These are phyloP conservation scores for Ophiostoma sp. DNA, from an alignment of 2,329 filamentous ascomycete genomes.

Conservation along the genomic window DNA sequence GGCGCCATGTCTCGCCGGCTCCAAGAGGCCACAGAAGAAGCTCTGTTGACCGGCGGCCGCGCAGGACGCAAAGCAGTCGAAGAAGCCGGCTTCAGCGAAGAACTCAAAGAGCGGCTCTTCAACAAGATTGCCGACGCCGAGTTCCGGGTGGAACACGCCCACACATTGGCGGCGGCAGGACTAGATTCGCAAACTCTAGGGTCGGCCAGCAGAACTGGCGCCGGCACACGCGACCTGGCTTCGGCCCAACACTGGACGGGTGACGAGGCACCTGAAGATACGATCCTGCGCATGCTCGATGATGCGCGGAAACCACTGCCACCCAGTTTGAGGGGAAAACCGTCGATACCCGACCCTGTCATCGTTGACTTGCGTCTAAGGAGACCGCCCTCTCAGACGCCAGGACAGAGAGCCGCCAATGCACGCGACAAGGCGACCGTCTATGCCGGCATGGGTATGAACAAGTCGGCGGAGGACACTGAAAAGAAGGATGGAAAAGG, in stretches of 20 bases:
- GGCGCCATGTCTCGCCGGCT: slow-evolving; percentile 59
- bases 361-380: slow-evolving; percentile 56
- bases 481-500: slow-evolving; percentile 40
- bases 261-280: slow-evolving; percentile 70
- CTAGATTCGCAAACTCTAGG: slow-evolving; percentile 27
- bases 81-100: slow-evolving; percentile 64
- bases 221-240: slow-evolving; percentile 68
- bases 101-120: slow-evolving; percentile 60
- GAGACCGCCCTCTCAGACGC: slow-evolving; percentile 40
- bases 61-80: slow-evolving; percentile 60
- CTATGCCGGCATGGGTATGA: slow-evolving; percentile 47
- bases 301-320: slow-evolving; percentile 73
- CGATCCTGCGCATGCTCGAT: slow-evolving; percentile 79
- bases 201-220: slow-evolving; percentile 56
- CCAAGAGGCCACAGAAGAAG: slow-evolving; percentile 64
- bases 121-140: slow-evolving; percentile 57
- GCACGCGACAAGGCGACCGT: slow-evolving; percentile 59
- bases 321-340: slow-evolving; percentile 49
- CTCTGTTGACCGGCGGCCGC: slow-evolving; percentile 57
- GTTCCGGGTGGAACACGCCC: slow-evolving; percentile 53
- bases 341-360: slow-evolving; percentile 43
- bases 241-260: slow-evolving; percentile 74
- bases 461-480: background rate
- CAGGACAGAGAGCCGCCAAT: slow-evolving; percentile 51
- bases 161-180: slow-evolving; percentile 50